Base-by-base conservation (phyloP, 495 filamentous ascomycete genomes). In the Staphylotrichum longicolle region DNA sequence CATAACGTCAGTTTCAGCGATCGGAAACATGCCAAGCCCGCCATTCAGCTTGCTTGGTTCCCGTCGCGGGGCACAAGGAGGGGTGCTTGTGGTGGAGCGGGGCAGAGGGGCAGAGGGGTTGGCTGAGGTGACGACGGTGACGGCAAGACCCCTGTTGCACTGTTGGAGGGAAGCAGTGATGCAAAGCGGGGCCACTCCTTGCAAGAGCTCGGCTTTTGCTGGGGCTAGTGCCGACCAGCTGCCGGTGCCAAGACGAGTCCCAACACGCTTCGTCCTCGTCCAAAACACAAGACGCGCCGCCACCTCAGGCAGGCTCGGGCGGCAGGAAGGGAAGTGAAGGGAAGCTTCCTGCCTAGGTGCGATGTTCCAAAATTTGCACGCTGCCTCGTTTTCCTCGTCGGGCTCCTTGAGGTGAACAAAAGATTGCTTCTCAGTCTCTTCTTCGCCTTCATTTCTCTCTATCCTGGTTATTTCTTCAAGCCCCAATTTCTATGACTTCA, bases 11-110 rank as follows among this genome's bases (percentile, higher is more conserved):
- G 57, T 63, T 61, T 66, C 64, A 58, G 51, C 44, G 54, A 60
- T 60, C 48, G 45, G 58, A 60, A 65, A 65, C 59, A 50, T 27
- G 57, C 60, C 60, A 65, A 65, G 57, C 39, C 56, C 44, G 10
- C 61, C 66, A 66, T 68, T 68, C 66, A 68, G 66, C 66, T 68
- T 55, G 46, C 60, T 37, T 61, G 53, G 60, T 61, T 58, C 20
- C 11, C 5, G 40, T 55, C 60, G 66, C 60, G 66, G 63, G 63
- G 66, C 63, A 65, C 57, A 57, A 50, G 56, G 50, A 53, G 44
- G 61, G 58, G 62, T 47, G 27, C 20, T 45, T 44, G n/a, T 63
- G 55, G 62, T 35, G 59, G 59, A 62, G 66, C 20, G 20, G 20
- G 20, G 20, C 20, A 27, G 20, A 27, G 20, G 20, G 20, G 20